Conservation (phyloP, 2,329 filamentous ascomycete species). For the Sclerotinia glacialis region DNA sequence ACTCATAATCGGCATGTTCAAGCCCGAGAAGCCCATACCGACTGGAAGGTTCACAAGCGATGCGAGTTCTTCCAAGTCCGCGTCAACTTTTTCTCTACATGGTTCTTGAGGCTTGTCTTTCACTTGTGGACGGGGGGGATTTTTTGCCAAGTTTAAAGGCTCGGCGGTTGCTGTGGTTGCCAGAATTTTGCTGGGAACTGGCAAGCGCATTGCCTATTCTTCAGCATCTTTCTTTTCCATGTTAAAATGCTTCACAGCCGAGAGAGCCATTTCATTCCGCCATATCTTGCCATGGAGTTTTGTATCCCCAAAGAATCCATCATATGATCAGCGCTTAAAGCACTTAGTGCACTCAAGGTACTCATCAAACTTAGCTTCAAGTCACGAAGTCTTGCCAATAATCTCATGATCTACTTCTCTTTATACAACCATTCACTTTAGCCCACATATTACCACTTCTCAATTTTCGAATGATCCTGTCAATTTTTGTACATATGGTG, state of each 20-base stretch:
- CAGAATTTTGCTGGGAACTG: background rate
- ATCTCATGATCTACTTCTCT: constrained; percentile 29
- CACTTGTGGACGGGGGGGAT: background rate
- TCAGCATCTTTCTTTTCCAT: constrained; percentile 17
- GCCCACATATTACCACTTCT: constrained; percentile 23
- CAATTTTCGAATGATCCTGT: constrained; percentile 25
- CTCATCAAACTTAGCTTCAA: constrained; percentile 29
- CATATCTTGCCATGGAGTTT: constrained; percentile 17
- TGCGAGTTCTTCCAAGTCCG: background rate
- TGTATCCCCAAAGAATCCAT: constrained; percentile 26
- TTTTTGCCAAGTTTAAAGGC: background rate
- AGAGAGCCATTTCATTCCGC: constrained; percentile 21
- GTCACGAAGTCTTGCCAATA: constrained; percentile 28
- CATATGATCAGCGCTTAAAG: constrained; percentile 26
- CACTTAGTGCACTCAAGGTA: constrained; percentile 25
- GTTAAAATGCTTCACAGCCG: constrained; percentile 20
- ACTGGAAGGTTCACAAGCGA: background rate
- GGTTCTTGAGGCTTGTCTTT: background rate
- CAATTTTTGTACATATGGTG: constrained; percentile 28
- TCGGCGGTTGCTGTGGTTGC: background rate
- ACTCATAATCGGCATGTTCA: background rate
- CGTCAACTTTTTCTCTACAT: background rate
- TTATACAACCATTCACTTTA: constrained; percentile 30
- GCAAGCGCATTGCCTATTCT: constrained; percentile 2
- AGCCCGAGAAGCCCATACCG: background rate